Conservation (phyloP, 2,329 filamentous ascomycete species). For the Dryadomyces quercus-mongolicae region DNA sequence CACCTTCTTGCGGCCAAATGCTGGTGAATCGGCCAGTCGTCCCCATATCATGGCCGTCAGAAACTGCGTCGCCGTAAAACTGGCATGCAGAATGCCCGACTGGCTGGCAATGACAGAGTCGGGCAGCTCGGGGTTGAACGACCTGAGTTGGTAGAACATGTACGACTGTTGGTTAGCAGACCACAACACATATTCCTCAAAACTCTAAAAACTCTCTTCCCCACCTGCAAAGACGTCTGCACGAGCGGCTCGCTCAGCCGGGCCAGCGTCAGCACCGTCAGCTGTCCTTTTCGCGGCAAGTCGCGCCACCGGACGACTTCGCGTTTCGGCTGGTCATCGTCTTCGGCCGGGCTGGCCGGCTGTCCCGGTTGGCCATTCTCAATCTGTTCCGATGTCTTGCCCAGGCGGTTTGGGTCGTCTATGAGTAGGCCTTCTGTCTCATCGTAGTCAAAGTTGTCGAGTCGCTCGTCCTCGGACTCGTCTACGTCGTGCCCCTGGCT, state of each 20-base stretch:
- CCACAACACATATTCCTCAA: no score
- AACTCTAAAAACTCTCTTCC: no score
- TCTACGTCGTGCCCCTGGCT: not conserved
- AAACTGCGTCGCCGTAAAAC: constrained; percentile 74
- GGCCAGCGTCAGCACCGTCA: constrained; percentile 65
- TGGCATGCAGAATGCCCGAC: constrained; percentile 64
- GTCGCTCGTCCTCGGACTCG: not conserved
- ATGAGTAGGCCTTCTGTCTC: not conserved
- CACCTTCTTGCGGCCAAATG: constrained; percentile 63
- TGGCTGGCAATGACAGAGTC: constrained; percentile 61
- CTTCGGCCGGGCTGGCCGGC: no score
- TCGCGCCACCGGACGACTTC: constrained; percentile 51
- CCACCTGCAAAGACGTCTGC: constrained; percentile 51
- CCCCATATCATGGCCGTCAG: constrained; percentile 77
- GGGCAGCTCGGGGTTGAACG: constrained; percentile 46
- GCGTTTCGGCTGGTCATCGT: not conserved
- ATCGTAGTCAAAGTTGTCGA: not conserved
- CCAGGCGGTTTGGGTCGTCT: not conserved
- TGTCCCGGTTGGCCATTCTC: no score
- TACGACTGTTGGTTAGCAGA: constrained; percentile 42
- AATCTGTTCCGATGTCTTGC: not conserved
- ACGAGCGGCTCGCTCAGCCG: constrained; percentile 73
- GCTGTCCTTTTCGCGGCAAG: constrained; percentile 64
- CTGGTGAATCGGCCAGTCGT: constrained; percentile 49
- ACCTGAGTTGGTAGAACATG: constrained; percentile 81